phyloP scores from a whole-genome alignment of 164 flowering plant genomes.

The Vitis vinifera region DNA sequence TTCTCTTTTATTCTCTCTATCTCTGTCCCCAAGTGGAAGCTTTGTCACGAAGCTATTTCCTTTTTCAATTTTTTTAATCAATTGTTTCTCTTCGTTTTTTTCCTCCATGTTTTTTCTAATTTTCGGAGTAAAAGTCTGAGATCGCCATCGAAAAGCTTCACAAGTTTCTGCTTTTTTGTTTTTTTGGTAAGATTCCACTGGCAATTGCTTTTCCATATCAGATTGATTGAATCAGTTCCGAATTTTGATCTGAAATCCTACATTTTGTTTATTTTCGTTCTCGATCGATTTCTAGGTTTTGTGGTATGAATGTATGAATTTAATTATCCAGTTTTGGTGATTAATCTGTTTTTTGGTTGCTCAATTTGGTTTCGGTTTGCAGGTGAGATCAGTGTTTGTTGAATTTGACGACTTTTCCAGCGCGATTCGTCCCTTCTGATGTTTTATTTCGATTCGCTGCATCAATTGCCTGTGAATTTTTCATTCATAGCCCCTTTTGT shows the following conservation, averaged over 20 bases:
- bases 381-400: background rate
- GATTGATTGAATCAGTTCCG: background rate
- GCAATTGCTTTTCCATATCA: background rate
- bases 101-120: no score
- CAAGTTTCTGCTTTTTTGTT: background rate
- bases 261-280: background rate
- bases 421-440: constrained; percentile 37
- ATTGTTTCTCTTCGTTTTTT: no score
- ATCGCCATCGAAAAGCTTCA: constrained; percentile 3
- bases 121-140: background rate
- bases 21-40: background rate
- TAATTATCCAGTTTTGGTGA: background rate
- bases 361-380: constrained; percentile 4
- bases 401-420: background rate
- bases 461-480: constrained; percentile 27
- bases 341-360: background rate
- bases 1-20: background rate
- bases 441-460: constrained; percentile 38
- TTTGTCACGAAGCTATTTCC: background rate
- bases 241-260: constrained; percentile 7
- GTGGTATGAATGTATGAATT: background rate
- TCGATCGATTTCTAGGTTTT: background rate
- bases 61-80: background rate
- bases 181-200: background rate
- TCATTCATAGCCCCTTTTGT: constrained; percentile 32